A percentile compares a stretch with the other conserved stretches of the same genome.
phyloP scores from a whole-genome alignment of 2,329 filamentous ascomycete genomes.

The Stemphylium vesicarium region DNA sequence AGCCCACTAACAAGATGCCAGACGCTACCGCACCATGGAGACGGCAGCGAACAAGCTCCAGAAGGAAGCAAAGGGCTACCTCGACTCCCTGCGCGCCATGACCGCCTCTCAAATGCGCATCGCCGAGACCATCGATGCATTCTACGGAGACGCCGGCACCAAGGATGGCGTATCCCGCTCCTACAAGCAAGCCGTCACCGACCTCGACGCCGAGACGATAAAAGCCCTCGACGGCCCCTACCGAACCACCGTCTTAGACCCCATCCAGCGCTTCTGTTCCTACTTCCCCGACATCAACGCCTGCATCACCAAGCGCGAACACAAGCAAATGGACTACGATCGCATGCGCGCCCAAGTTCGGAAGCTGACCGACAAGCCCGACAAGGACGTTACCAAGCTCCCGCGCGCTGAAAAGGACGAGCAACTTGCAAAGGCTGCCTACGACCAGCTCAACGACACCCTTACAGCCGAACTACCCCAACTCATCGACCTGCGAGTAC shows the following conservation, averaged over 20 bases:
- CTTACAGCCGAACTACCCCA: slow-evolving; percentile 91
- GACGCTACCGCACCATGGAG: slow-evolving; percentile 97
- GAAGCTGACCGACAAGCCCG: slow-evolving; percentile 95
- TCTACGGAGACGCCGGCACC: slow-evolving; percentile 95
- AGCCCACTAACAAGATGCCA: slow-evolving; percentile 45
- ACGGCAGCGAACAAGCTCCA: slow-evolving; percentile 88
- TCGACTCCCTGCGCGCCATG: slow-evolving; percentile 97
- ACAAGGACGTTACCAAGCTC: slow-evolving; percentile 97
- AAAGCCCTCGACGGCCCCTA: slow-evolving; percentile 98
- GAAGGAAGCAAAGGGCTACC: slow-evolving; percentile 97
- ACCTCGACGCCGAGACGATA: slow-evolving; percentile 96
- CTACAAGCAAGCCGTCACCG: slow-evolving; percentile 98
- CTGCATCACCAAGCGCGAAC: slow-evolving; percentile 98
- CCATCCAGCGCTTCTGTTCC: slow-evolving; percentile 93
- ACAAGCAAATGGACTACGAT: slow-evolving; percentile 99
- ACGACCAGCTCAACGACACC: slow-evolving; percentile 97
- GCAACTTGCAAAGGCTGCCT: slow-evolving; percentile 89
- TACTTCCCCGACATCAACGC: slow-evolving; percentile 99
- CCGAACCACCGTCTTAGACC: slow-evolving; percentile 90
- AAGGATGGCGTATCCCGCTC: slow-evolving; percentile 93
- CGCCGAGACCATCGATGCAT: slow-evolving; percentile 98
- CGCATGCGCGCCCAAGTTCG: slow-evolving; percentile 94
- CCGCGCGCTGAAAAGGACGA: slow-evolving; percentile 95
- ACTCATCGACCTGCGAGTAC: slow-evolving; percentile 93
- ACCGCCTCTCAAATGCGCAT: slow-evolving; percentile 99